A percentile compares a stretch with the other conserved stretches of the same genome.
Evolutionary conservation across 345 rosid genomes (phyloP).

Genomic region (Heritiera littoralis): DNA sequence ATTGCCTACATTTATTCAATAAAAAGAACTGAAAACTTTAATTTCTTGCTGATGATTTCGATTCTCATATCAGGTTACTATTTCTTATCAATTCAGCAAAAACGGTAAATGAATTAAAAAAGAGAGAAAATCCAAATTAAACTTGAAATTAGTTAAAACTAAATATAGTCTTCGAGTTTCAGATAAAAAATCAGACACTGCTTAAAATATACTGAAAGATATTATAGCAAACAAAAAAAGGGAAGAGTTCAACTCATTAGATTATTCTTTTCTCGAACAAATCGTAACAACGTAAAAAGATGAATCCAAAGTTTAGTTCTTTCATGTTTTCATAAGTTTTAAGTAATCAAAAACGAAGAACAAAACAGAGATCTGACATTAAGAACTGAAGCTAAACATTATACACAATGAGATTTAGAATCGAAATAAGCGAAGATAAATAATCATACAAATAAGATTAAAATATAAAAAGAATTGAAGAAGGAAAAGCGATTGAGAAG

Average conservation of each 20-base stretch:
- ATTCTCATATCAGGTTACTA: background rate
- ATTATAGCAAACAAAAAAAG: background rate
- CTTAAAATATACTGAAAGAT: background rate
- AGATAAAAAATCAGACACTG: background rate
- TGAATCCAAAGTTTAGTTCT: background rate
- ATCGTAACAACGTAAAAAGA: background rate
- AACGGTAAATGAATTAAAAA: background rate
- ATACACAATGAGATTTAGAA: background rate
- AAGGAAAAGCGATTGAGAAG: background rate
- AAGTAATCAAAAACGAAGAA: background rate
- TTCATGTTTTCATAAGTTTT: background rate
- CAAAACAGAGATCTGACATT: background rate
- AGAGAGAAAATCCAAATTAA: background rate
- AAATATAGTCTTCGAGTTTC: background rate
- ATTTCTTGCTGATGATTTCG: background rate
- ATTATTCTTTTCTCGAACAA: background rate
- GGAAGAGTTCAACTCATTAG: too few relatives aligned
- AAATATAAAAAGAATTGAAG: background rate
- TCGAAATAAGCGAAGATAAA: background rate
- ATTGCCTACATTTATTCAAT: background rate
- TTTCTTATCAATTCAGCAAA: background rate
- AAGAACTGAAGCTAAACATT: background rate
- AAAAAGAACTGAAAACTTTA: background rate
- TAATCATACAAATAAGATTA: background rate
- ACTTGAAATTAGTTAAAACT: background rate